Conservation (phyloP, 139 green algal genomes). For the Chlamydomonas schloesseri region DNA sequence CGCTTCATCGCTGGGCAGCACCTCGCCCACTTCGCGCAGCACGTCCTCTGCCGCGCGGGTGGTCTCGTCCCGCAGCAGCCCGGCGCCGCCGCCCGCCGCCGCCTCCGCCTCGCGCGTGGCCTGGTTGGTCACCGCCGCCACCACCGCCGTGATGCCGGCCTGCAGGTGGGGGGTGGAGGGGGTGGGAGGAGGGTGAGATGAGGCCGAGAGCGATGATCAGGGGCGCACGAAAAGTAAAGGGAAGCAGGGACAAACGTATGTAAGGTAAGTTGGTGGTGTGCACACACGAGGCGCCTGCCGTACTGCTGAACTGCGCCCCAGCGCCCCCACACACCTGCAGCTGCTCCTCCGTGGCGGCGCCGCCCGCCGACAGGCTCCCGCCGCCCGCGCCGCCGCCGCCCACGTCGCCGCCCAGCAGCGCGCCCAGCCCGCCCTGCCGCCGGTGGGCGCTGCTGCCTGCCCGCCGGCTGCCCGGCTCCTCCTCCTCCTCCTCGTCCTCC, state of each 20-base stretch:
- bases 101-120: background rate
- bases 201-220: too few relatives aligned
- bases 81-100: background rate
- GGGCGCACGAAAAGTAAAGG: too few relatives aligned
- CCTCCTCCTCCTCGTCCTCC: background rate
- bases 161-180: background rate
- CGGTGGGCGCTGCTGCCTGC: background rate
- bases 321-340: background rate
- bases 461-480: too few relatives aligned
- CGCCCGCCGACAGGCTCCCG: background rate
- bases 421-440: background rate
- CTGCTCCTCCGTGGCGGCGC: slow-evolving; percentile 2
- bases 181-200: too few relatives aligned
- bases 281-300: too few relatives aligned
- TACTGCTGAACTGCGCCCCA: too few relatives aligned
- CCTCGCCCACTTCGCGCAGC: slow-evolving; percentile 3
- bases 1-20: background rate
- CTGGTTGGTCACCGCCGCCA: slow-evolving; percentile 39
- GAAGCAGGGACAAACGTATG: too few relatives aligned
- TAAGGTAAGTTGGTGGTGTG: too few relatives aligned
- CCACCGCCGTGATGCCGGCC: slow-evolving; percentile 37
- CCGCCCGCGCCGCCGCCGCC: background rate
- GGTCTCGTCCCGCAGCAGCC: background rate
- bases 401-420: background rate
- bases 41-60: slow-evolving; percentile 15